Conservation (phyloP, 352 stramenopile species). For the Globisporangium spiculum region DNA sequence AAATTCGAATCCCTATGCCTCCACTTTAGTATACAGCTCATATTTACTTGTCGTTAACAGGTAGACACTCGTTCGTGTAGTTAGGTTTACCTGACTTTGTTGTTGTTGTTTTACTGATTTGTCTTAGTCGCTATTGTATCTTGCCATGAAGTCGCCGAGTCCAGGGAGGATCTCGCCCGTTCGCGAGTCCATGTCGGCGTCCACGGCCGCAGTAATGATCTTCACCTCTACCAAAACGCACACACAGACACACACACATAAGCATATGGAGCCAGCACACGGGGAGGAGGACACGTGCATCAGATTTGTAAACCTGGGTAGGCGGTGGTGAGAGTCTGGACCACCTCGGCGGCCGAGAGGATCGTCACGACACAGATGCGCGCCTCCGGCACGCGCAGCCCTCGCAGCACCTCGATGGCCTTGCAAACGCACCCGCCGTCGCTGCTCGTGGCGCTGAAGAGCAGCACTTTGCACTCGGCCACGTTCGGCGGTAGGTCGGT, state of each 20-base stretch:
- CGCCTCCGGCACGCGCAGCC: slow-evolving; percentile 22
- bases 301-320: slow-evolving; percentile 31
- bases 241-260: neutral
- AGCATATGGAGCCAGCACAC: neutral
- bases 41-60: neutral
- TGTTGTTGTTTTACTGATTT: neutral
- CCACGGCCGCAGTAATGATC: slow-evolving; percentile 36
- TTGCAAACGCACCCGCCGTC: slow-evolving; percentile 27
- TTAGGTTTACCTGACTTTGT: neutral
- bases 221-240: slow-evolving; percentile 25
- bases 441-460: slow-evolving; percentile 34
- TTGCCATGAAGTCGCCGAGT: slow-evolving; percentile 42
- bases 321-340: slow-evolving; percentile 27
- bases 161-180: slow-evolving; percentile 28
- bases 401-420: slow-evolving; percentile 29
- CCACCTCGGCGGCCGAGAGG: slow-evolving; percentile 25
- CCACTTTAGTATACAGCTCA: neutral
- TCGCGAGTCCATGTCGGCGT: slow-evolving; percentile 22
- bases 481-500: slow-evolving; percentile 37
- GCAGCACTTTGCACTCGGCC: slow-evolving; percentile 29
- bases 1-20: neutral
- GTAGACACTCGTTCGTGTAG: neutral
- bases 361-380: slow-evolving; percentile 46
- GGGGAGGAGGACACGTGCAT: neutral
- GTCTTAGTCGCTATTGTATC: slow-evolving; percentile 33